Evolutionary conservation across 2,329 filamentous ascomycete genomes (phyloP).

Genomic region (Ophiocordyceps unilateralis): DNA sequence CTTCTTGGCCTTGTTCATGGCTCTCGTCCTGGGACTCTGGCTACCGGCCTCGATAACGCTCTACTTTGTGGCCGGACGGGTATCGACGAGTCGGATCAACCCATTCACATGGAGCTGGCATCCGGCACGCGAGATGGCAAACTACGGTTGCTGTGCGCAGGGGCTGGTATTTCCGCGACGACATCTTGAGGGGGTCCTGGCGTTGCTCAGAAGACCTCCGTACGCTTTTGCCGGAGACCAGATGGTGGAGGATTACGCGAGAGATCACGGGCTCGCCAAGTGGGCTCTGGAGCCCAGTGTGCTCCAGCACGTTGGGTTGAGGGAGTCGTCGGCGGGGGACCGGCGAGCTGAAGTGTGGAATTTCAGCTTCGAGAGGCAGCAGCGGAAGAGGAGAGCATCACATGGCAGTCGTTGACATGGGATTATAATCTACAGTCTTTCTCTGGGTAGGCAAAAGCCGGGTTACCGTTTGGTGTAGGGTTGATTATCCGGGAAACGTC

Average conservation of each 20-base stretch:
- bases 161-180: conserved; percentile 17
- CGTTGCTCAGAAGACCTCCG: conserved; percentile 12
- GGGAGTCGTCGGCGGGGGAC: conserved; percentile 12
- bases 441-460: too few relatives aligned
- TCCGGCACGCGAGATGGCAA: conserved; percentile 16
- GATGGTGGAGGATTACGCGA: conserved; percentile 17
- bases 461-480: too few relatives aligned
- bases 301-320: conserved; percentile 18
- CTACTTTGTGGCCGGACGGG: conserved; percentile 12
- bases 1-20: conserved; percentile 5
- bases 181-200: conserved; percentile 11
- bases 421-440: too few relatives aligned
- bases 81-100: conserved; percentile 10
- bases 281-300: conserved; percentile 21
- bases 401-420: neutral
- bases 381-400: neutral
- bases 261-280: conserved; percentile 11
- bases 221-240: conserved; percentile 17
- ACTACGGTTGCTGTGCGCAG: conserved; percentile 21
- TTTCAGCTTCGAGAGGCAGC: conserved; percentile 15
- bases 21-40: conserved; percentile 13
- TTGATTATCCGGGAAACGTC: too few relatives aligned
- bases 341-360: conserved; percentile 16
- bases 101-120: conserved; percentile 3
- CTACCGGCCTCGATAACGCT: conserved; percentile 14